Evolutionary conservation across 2,329 filamentous ascomycete genomes (phyloP).

Genomic region (Pseudogymnoascus sp.): DNA sequence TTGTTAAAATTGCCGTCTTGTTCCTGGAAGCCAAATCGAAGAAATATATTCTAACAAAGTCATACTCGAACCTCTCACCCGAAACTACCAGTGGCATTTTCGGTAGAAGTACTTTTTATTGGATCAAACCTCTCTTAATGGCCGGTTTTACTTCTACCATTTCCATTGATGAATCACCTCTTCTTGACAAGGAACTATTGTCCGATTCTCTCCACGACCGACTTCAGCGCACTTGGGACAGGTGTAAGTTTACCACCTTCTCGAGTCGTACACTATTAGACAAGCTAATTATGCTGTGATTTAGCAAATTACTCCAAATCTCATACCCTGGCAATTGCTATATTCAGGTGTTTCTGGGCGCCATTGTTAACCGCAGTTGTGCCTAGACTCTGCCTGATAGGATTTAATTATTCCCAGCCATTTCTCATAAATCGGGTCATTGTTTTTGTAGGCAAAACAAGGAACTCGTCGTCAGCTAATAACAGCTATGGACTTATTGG

Average conservation of each 20-base stretch:
- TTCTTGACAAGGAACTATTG: neutral
- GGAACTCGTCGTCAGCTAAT: constrained; percentile 21
- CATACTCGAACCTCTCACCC: constrained; percentile 19
- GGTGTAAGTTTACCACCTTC: neutral
- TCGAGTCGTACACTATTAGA: neutral
- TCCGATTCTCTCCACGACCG: neutral
- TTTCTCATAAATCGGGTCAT: constrained; percentile 35
- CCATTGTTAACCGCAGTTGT: constrained; percentile 27
- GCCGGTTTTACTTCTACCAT: neutral
- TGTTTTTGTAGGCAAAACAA: constrained; percentile 25
- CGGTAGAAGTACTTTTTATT: constrained; percentile 31
- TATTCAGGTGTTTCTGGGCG: constrained; percentile 12
- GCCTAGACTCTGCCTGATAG: constrained; percentile 32
- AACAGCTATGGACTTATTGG: constrained; percentile 34
- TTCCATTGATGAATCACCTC: neutral
- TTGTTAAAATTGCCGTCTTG: constrained; percentile 27
- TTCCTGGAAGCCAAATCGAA: constrained; percentile 34
- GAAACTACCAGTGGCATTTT: constrained; percentile 29
- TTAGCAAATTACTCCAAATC: neutral
- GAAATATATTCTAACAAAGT: constrained; percentile 29
- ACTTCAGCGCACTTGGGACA: neutral
- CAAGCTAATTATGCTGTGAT: neutral
- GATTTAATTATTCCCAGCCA: constrained; percentile 38
- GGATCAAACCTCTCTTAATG: constrained; percentile 24
- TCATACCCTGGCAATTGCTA: neutral